These are phyloP conservation scores for Posidonia oceanica DNA, from an alignment of 116 monocot genomes.

Conservation along the genomic window DNA sequence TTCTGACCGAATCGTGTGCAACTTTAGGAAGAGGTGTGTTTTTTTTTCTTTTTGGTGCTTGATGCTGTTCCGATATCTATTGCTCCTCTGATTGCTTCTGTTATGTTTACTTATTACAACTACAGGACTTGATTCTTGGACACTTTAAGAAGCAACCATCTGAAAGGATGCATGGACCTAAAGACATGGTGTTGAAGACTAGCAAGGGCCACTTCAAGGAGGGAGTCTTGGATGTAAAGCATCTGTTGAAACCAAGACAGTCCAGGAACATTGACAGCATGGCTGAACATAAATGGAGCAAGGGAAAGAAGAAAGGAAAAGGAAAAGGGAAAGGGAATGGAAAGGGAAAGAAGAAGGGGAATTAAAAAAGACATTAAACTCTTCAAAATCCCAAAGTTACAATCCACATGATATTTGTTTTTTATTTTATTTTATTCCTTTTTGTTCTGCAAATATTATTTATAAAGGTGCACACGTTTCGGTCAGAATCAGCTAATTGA, in stretches of 20 bases:
- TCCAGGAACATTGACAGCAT: constrained; percentile 10
- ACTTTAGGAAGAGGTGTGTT: constrained; percentile 37
- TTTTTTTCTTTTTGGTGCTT: neutral
- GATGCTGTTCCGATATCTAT: neutral
- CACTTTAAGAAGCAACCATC: constrained; percentile 18
- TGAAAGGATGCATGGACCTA: constrained; percentile 20
- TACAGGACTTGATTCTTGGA: constrained; percentile 36
- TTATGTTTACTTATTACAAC: neutral
- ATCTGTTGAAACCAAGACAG: constrained; percentile 23
- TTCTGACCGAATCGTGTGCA: too few relatives aligned
- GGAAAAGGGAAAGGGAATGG: constrained; percentile 19
- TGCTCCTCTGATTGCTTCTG: neutral
- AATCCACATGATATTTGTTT: neutral
- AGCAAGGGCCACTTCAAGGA: constrained; percentile 37
- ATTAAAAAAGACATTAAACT: constrained; percentile 1
- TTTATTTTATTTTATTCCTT: too few relatives aligned
- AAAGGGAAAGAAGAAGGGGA: constrained; percentile 12
- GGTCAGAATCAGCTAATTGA: too few relatives aligned
- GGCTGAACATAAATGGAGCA: constrained; percentile 3
- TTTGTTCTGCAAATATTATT: too few relatives aligned
- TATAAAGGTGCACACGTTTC: too few relatives aligned
- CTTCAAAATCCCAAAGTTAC: too few relatives aligned
- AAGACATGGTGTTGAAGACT: constrained; percentile 29
- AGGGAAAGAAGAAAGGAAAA: constrained; percentile 25
- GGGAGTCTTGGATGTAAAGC: constrained; percentile 50